Percentiles rank a stretch among this genome's conserved stretches.
Conservation (phyloP, 164 flowering plant species). For the Piper longum region DNA sequence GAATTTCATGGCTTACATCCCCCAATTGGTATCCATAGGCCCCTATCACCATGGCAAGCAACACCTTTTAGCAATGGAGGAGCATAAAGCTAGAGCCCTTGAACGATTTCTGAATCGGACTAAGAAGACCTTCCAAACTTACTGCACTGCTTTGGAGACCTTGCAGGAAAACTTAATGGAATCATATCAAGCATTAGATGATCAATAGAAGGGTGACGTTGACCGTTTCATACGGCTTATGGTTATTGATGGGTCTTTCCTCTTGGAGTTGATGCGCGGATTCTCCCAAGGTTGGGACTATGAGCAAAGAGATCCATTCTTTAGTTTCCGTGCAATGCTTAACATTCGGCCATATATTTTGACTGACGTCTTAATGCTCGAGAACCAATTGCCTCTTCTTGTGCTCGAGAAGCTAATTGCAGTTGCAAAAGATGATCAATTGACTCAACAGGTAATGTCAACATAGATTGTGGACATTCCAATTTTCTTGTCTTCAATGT, state of each 20-base stretch:
- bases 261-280: slow-evolving; percentile 45
- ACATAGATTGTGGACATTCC: too few relatives aligned
- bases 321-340: slow-evolving; percentile 43
- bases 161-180: neutral
- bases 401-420: slow-evolving; percentile 13
- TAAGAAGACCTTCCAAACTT: slow-evolving; percentile 6
- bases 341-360: slow-evolving; percentile 30
- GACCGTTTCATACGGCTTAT: slow-evolving; percentile 46
- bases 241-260: slow-evolving; percentile 59
- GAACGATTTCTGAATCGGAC: slow-evolving; percentile 11
- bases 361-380: slow-evolving; percentile 58
- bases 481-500: too few relatives aligned
- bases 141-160: neutral
- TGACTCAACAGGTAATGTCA: neutral
- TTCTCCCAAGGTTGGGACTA: slow-evolving; percentile 34
- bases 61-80: slow-evolving; percentile 18
- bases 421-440: slow-evolving; percentile 8
- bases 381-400: slow-evolving; percentile 55
- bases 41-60: slow-evolving; percentile 18
- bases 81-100: slow-evolving; percentile 20
- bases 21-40: slow-evolving; percentile 4
- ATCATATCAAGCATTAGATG: neutral
- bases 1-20: neutral
- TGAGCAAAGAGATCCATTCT: slow-evolving; percentile 39
- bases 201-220: slow-evolving; percentile 17